Evolutionary conservation across 2,329 filamentous ascomycete genomes (phyloP).

Genomic region (Fusarium buharicum): DNA sequence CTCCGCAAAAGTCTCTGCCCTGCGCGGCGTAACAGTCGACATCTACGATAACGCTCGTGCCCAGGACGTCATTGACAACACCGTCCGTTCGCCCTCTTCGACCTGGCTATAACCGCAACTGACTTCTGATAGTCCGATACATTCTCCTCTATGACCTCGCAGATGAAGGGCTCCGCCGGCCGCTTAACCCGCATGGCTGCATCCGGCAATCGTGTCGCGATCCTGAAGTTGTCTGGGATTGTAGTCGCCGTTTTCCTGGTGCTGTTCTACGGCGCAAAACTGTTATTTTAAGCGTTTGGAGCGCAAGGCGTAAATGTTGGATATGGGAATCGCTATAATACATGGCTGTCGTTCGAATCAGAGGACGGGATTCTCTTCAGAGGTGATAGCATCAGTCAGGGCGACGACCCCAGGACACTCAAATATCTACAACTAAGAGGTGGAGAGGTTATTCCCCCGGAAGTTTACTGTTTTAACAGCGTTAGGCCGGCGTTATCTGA

Average conservation of each 20-base stretch:
- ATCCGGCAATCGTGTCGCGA: conserved; percentile 88
- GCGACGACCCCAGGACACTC: not conserved
- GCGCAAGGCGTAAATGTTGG: conserved; percentile 10
- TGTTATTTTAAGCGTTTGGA: conserved; percentile 63
- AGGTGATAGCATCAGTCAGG: not conserved
- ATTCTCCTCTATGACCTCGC: conserved; percentile 86
- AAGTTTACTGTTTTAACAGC: conserved; percentile 31
- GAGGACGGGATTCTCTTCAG: not conserved
- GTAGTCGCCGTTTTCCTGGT: conserved; percentile 77
- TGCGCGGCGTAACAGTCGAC: conserved; percentile 94
- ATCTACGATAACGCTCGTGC: conserved; percentile 96
- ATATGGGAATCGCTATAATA: conserved; percentile 5
- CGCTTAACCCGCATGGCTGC: conserved; percentile 90
- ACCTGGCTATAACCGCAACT: conserved; percentile 9
- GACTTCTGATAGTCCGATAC: conserved; percentile 74
- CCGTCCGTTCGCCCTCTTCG: conserved; percentile 63
- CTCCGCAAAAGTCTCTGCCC: conserved; percentile 86
- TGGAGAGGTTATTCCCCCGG: conserved; percentile 3
- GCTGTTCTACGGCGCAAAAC: conserved; percentile 76
- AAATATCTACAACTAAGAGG: conserved; percentile 6
- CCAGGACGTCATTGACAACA: conserved; percentile 88
- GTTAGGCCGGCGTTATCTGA: conserved; percentile 38
- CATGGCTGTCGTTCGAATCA: not conserved
- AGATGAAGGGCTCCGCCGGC: conserved; percentile 83
- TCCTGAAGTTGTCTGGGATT: conserved; percentile 89